phyloP scores from a whole-genome alignment of 108 stramenopile genomes.

The Nitzschia putrida region DNA sequence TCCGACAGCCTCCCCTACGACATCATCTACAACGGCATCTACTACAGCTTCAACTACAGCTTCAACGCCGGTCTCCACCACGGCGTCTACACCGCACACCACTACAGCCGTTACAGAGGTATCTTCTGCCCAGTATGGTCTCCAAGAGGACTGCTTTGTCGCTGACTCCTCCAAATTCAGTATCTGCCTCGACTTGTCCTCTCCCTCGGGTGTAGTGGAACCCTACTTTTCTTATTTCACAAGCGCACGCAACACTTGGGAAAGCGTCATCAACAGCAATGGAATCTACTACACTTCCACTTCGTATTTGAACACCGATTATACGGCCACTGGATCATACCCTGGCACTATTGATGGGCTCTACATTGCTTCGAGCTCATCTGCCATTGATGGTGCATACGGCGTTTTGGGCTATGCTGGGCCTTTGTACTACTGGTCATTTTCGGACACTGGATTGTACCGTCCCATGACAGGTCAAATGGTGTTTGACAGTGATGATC shows the following conservation, averaged over 20 bases:
- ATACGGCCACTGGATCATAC: background rate
- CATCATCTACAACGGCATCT: too few species aligned
- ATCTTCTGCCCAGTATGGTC: background rate
- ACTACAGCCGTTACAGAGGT: too few species aligned
- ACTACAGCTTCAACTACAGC: too few species aligned
- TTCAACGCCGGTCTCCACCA: too few species aligned
- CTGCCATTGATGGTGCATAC: background rate
- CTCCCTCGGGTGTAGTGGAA: background rate
- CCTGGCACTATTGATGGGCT: background rate
- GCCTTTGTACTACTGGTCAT: background rate
- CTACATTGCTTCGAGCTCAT: background rate
- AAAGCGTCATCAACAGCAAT: background rate
- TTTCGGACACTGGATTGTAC: background rate
- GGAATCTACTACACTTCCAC: background rate
- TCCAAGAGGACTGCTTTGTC: conserved; percentile 8
- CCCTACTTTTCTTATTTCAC: background rate
- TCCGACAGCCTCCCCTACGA: too few species aligned
- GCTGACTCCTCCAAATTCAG: conserved; percentile 6
- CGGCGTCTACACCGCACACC: too few species aligned
- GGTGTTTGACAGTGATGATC: background rate
- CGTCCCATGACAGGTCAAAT: background rate
- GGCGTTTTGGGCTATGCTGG: background rate
- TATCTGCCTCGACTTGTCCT: conserved; percentile 23
- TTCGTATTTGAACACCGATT: background rate
- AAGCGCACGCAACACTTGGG: background rate